Base-by-base conservation (phyloP, 192 early-diverging fungal genomes). In the Linderina pennispora region DNA sequence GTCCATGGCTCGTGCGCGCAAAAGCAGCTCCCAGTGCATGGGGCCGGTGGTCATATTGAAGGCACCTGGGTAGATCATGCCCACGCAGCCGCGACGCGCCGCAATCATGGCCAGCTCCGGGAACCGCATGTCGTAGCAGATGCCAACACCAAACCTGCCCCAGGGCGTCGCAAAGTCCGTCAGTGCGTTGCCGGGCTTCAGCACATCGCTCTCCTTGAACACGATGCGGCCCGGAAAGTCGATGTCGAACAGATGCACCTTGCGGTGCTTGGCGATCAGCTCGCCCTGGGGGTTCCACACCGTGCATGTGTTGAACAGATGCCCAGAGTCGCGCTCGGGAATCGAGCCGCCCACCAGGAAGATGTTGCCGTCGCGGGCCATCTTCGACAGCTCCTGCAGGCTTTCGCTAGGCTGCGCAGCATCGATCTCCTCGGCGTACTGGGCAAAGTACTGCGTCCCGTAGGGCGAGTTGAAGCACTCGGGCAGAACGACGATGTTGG, bases 391-490 rank as follows among this genome's bases (percentile, higher is more conserved):
- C 17, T 87, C 86, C 10, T 57, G 64, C 18, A 80, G 65, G 23
- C 91, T 86, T 10, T 79, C 79, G 40, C 90, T 86, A 3, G 52
- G 54, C 10, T 42, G 15, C 2, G 48, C 23, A 28, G 64, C 49
- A n/a, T 79, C 62, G 19, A 94, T 58, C 24, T 70, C 74, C 53
- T 99, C 96, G 28, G 96, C 90, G 55, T 96, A 94, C 19, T 90
- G 59, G n/a, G 75, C 77, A 73, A 99, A 99, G 77, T 82, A 85
- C 21, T 80, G 51, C 11, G 89, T 93, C 2, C 96, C 96, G 68
- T 99, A 99, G 8, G 92, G 94, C 13, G 87, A 92, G 68, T 99
- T 99, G 80, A 99, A 99, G 74, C 92, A 96, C 78, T 99, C 96
- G 26, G 93, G 96, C 13, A 98, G 76, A 3, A 96, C 90, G 20